Conservation (phyloP, 306 rosid species). For the Dicorynia guianensis region DNA sequence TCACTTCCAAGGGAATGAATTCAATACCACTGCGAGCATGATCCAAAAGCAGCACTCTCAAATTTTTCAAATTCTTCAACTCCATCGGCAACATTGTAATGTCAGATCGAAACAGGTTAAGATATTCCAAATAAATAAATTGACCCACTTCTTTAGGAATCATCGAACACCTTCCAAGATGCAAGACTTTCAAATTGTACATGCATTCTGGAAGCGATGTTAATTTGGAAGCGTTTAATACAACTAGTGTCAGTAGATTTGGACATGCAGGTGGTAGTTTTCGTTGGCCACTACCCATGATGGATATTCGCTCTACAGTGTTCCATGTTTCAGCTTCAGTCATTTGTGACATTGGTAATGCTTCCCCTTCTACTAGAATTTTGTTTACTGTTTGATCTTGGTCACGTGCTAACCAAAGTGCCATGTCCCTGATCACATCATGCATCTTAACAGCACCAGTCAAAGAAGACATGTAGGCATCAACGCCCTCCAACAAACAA, state of each 20-base stretch:
- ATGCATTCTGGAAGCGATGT: background rate
- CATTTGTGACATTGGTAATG: background rate
- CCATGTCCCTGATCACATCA: background rate
- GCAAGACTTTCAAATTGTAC: conserved; percentile 23
- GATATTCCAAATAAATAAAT: conserved; percentile 20
- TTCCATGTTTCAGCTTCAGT: background rate
- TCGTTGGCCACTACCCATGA: background rate
- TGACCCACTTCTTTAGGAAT: background rate
- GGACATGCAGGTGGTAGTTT: background rate
- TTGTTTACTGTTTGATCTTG: background rate
- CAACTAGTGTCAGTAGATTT: conserved; percentile 10
- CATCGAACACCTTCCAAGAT: background rate
- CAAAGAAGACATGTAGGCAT: too few relatives aligned
- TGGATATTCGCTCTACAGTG: conserved; percentile 24
- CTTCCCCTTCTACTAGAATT: background rate
- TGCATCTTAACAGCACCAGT: background rate
- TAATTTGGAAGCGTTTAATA: accelerated
- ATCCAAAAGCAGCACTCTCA: background rate
- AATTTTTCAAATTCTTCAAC: conserved; percentile 6
- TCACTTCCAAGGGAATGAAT: background rate
- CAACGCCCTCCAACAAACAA: conserved; percentile 10
- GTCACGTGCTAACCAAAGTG: background rate
- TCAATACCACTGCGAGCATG: background rate
- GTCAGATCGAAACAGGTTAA: background rate
- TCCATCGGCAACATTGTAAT: background rate